Evolutionary conservation across 2,329 filamentous ascomycete species (phyloP).

Genomic region (Tolypocladium ovalisporum): DNA sequence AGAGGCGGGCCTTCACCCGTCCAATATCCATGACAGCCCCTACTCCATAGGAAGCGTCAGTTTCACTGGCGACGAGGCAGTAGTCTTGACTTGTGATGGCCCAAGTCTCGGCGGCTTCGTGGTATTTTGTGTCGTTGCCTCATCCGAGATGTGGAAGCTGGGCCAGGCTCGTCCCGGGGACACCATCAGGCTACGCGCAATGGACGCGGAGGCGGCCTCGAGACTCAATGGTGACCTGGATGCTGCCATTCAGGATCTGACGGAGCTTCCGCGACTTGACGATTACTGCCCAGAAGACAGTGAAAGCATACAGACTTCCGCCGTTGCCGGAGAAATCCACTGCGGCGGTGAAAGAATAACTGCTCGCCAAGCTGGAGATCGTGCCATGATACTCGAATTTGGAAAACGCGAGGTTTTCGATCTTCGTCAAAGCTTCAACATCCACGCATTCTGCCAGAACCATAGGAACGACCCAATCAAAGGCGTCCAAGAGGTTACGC

Average conservation of each 20-base stretch:
- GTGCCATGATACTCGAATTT: slow-evolving; percentile 23
- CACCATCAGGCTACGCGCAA: slow-evolving; percentile 19
- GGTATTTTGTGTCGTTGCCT: slow-evolving; percentile 24
- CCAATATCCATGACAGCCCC: slow-evolving; percentile 28
- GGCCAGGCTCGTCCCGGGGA: slow-evolving; percentile 29
- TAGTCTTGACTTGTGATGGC: slow-evolving; percentile 26
- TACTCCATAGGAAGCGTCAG: slow-evolving; percentile 30
- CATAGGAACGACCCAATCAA: slow-evolving; percentile 15
- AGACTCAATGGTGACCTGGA: slow-evolving; percentile 11
- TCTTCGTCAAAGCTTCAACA: slow-evolving; percentile 19
- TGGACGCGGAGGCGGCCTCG: slow-evolving; percentile 14
- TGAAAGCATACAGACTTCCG: background rate
- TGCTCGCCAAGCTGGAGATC: slow-evolving; percentile 21
- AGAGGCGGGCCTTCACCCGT: slow-evolving; percentile 27
- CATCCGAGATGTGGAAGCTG: slow-evolving; percentile 29
- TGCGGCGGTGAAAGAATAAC: slow-evolving; percentile 8
- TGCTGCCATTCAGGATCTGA: slow-evolving; percentile 11
- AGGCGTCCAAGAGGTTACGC: slow-evolving; percentile 18
- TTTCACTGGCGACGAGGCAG: slow-evolving; percentile 30
- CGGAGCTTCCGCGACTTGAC: background rate
- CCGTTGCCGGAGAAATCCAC: slow-evolving; percentile 2
- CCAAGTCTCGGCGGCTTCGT: slow-evolving; percentile 31
- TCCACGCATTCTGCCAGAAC: slow-evolving; percentile 21
- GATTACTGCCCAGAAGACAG: background rate
- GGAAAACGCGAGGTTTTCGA: slow-evolving; percentile 16